Evolutionary conservation across 2,329 filamentous ascomycete genomes (phyloP), one percentile per base, ranked within the genome.

Genomic region (Apiospora sp.): DNA sequence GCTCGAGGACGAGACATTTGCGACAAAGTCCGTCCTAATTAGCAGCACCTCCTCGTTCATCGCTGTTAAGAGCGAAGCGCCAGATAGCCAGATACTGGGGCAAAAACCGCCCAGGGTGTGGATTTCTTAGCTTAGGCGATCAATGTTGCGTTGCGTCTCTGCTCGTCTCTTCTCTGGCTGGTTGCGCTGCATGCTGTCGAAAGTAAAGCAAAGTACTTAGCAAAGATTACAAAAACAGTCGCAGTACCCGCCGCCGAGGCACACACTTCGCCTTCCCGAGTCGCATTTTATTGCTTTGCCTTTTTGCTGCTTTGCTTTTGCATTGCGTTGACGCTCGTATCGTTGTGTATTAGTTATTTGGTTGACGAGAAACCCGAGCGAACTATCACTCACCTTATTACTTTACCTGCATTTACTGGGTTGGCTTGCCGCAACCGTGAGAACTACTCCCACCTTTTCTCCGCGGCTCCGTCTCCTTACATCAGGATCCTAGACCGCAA

Each of bases 281-380:
- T 69, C 48, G 67, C 67, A 69, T 48, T 49, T 69, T 69, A 37
- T 69, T 69, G 67, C 67, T 69, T 64, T 64, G 34, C 58, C 58
- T 64, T 64, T 51, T 61, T 61, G 58, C 34, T 64, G 34, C 58
- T 41, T 64, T 64, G 58, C 58, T 41, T 64, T 64, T 64, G 58
- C 58, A 64, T 64, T 64, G 58, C 58, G 58, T 64, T 64, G 58
- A 64, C 58, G 58, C 58, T 64, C 58, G 58, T 64, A 22, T 64
- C 30, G 58, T 64, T 41, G 58, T 64, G 58, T 41, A 19, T 64
- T 27, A 16, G 24, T 30, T 41, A 41, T 41, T 24, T 10, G 19
- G 34, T 41, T 22, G 34, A 64, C 34, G 22, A 61, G 30, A 61
- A 27, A 54, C 48, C 27, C 54, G 16, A 61, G 41, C 54, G 30